Base-by-base conservation (phyloP, 805 yeast genomes). In the Starmerella tilneyi region DNA sequence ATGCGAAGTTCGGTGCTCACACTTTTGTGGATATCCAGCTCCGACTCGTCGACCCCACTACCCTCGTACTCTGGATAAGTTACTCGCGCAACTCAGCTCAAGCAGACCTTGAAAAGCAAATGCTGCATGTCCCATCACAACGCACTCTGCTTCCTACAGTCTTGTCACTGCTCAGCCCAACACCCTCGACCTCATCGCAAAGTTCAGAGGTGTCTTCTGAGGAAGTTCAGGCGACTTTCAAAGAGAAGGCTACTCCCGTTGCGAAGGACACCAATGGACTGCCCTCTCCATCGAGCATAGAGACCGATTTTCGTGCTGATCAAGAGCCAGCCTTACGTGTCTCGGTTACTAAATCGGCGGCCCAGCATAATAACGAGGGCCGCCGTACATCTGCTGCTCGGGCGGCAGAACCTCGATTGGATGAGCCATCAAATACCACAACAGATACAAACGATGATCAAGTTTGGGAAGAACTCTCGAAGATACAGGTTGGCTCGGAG, bases 31-130 rank as follows among this genome's bases (percentile, higher is more conserved):
- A 88, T 63, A 75, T 84, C 12, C 96, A 88, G 62, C 59, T 89
- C 41, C 70, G 96, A 46, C 83, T 84, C 3, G 68, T 83, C 24
- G 71, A 75, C 17, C 57, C 67, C 12, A 77, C 74, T 16, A 68
- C 78, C 7, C 71, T 73, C 43, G 77, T 84, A 3, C 62, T 88
- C 17, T 89, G 96, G 96, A 72, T 89, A 9, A 84, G 95, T 0
- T 86, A 83, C 59, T 1, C 76, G 89, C 55, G 58, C 63, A 29
- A 56, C n/a, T 19, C n/a, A 24, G 17, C 16, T 5, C 16, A 7
- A 9, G 21, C 9, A 4, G 40, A 5, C 1, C 12, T 16, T 4
- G 30, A 36, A 9, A 13, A n/a, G 12, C n/a, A 21, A 4, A 15
- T 36, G 2, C 12, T 36, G 20, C n/a, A 36, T 22, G 31, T 23